Base-by-base conservation (phyloP, 1,139 yeast genomes). In the Candida freyschussii region DNA sequence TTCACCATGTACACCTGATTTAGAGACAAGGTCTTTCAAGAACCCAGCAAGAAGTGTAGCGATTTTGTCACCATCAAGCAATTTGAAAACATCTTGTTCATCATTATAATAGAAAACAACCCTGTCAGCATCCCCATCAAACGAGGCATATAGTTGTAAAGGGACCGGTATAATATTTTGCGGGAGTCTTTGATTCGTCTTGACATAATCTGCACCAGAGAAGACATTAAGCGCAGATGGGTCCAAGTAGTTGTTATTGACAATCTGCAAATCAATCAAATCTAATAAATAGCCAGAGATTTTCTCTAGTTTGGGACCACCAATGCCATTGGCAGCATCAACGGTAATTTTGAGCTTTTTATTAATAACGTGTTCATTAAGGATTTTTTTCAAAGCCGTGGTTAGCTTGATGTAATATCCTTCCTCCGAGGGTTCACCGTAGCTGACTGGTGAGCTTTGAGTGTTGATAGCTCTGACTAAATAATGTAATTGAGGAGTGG, bases 81-180 rank as follows among this genome's bases (percentile, higher is more conserved):
- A 65, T 27, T 72, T 69, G 62, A 91, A 91, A 22, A 56, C 55
- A 2, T 59, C 62, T 5, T 56, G 46, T 2, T 53, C 55, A 37
- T 72, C 74, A 27, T 68, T 64, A 57, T 78, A 87, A 61, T 86
- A 91, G 52, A 87, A 86, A 17, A 91, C 84, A 37, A 91, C 78
- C 51, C 99, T 72, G 57, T 91, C 99, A 5, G 98, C 98, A 56
- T 91, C 99, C 30, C 98, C 99, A 56, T 91, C 98, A 53, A 86
- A 87, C 2, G 95, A 85, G 8, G 94, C 84, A 50, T 76, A 82
- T 31, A 89, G 62, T 5, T 62, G 53, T 9, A 48, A 37, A 11
- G 48, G 37, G 5, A 27, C 30, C 11, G 51, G 47, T 1, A 34
- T 28, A 12, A 83, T 67, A 26, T 78, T 78, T 9, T 67, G 61